Base-by-base conservation (phyloP, 2,329 filamentous ascomycete species). In the Dothistroma septosporum region DNA sequence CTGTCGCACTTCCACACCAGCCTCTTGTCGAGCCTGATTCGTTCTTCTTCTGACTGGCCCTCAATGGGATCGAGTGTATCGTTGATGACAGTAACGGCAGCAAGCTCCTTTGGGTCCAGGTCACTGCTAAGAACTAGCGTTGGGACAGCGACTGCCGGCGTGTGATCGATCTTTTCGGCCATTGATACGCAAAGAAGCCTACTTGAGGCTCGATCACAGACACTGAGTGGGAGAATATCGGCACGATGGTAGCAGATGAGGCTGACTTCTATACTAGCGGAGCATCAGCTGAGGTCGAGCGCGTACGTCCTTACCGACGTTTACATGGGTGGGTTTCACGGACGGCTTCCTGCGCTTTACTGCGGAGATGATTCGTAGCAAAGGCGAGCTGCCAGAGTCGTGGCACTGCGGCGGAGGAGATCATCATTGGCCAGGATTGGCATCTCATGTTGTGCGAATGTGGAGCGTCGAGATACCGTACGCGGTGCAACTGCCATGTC, bases 1-100 rank as follows among this genome's bases (percentile, higher is more conserved):
- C 76, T 21, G 63, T 85, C 83, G 16, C 85, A 76, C 64, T 84
- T 84, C 19, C 80, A 75, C 33, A 84, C 56, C 4, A 77, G 65
- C 22, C 66, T 68, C 63, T 73, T 73, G 61, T 88, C 86, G 28
- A 58, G 47, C 16, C 19, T 50, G 14, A 28, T 5, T 47, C 32
- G 52, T 50, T 58, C 56, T 46, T 50, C 47, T 10, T 48, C 33
- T 46, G 56, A 35, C 37, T 47, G 8, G 35, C 53, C 53, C 24
- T 41, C 35, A 37, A 47, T 37, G 12, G 53, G 53, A 47, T 56
- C 53, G 6, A 12, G 16, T 12, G 28, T 10, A 14, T 41, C 31
- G 19, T 37, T 7, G 8, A 47, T 8, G 44, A 22, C 44, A 6
- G 44, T 47, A 16, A 47, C 21, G 44, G 16, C n/a, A 22, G 44